Conservation (phyloP, 75 land plant species). For the Selaginella moellendorffii region DNA sequence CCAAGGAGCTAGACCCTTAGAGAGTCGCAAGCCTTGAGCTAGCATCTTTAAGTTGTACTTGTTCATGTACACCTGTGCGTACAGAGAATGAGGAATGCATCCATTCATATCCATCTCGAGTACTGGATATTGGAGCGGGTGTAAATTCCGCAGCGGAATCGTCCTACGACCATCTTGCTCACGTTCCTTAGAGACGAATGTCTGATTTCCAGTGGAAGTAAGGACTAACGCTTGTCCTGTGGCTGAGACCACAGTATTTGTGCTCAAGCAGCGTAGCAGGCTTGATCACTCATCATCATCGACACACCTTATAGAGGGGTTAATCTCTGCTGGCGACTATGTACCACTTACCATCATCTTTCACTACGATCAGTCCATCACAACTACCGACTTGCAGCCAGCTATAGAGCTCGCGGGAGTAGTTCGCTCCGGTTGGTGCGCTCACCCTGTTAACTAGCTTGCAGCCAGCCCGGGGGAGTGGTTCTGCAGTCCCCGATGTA, state of each 20-base stretch:
- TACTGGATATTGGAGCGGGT: background rate
- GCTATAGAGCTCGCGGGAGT: no score
- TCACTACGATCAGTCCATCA: no score
- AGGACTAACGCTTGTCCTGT: background rate
- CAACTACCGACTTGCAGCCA: no score
- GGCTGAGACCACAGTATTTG: background rate
- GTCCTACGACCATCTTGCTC: background rate
- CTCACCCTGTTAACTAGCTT: no score
- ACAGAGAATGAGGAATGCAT: no score
- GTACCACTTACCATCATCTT: no score
- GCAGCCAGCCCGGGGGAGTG: no score
- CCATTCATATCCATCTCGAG: no score
- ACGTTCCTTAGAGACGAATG: background rate
- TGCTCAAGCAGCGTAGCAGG: background rate
- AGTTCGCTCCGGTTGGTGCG: no score
- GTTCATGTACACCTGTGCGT: background rate
- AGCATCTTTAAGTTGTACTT: background rate
- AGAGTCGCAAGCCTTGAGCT: background rate
- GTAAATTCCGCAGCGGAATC: background rate
- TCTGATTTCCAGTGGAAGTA: background rate
- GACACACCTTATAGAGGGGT: background rate
- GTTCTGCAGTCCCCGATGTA: no score
- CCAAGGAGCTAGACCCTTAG: background rate
- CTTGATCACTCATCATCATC: background rate
- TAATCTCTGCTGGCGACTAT: no score